Conservation (phyloP, 768 basidiomycete species). For the Agaricus subrufescens region DNA sequence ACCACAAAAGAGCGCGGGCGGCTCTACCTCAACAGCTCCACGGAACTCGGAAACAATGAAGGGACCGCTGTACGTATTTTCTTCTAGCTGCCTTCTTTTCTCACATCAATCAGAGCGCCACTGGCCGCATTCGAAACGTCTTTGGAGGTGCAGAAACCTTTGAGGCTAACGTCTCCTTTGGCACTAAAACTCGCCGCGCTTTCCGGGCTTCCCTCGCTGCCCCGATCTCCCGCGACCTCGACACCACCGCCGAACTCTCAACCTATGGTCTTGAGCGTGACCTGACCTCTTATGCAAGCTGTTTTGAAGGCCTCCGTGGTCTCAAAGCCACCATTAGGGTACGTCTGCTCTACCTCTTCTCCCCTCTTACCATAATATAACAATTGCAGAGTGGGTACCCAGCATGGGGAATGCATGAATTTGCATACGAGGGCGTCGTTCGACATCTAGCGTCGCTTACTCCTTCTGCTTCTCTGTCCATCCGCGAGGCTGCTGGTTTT, state of each 20-base stretch:
- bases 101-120: constrained; percentile 47
- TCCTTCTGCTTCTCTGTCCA: constrained; percentile 80
- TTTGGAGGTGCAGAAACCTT: constrained; percentile 91
- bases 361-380: not conserved
- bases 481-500: constrained; percentile 79
- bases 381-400: constrained; percentile 29
- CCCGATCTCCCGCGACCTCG: constrained; percentile 58
- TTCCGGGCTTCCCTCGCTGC: constrained; percentile 67
- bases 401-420: constrained; percentile 56
- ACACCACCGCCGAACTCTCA: constrained; percentile 65
- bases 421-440: constrained; percentile 79
- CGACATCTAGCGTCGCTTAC: constrained; percentile 70
- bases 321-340: constrained; percentile 70
- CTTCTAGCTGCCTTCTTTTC: not conserved
- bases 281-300: constrained; percentile 72
- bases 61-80: constrained; percentile 75
- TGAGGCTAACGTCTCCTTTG: constrained; percentile 76
- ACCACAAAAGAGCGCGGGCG: constrained; percentile 71
- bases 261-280: constrained; percentile 78
- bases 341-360: constrained; percentile 40
- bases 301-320: constrained; percentile 60
- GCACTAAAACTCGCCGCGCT: constrained; percentile 82
- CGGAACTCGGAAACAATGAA: constrained; percentile 91
- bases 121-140: constrained; percentile 78
- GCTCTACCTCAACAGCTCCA: constrained; percentile 75